phyloP scores from a whole-genome alignment of 129 eudicot genomes.

The Helianthus tuberosus region DNA sequence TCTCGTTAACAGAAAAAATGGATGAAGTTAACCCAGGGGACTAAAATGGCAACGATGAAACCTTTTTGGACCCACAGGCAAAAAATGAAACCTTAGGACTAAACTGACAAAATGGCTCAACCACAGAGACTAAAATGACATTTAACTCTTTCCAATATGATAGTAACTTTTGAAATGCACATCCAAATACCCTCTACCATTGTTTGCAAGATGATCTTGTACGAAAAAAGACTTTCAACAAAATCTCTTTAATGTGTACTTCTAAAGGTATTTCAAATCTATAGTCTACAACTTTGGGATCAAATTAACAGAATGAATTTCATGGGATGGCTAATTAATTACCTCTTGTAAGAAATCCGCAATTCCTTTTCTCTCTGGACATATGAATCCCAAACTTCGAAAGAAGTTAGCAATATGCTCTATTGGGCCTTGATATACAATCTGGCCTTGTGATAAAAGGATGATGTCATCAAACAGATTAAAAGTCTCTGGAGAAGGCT shows the following conservation, averaged over 20 bases:
- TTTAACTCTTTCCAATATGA: no score
- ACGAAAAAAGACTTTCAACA: no score
- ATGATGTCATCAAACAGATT: slow-evolving; percentile 86
- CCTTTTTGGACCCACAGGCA: no score
- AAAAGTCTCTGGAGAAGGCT: slow-evolving; percentile 96
- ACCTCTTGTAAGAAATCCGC: slow-evolving; percentile 99
- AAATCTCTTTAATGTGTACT: neutral
- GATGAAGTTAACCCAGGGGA: no score
- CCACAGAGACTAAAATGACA: no score
- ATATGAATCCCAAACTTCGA: slow-evolving; percentile 74
- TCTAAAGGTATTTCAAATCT: neutral
- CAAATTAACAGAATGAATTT: neutral
- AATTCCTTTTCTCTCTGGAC: slow-evolving; percentile 86
- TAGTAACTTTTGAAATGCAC: no score
- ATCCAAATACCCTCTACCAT: no score
- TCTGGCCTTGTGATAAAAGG: slow-evolving; percentile 82
- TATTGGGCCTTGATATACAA: slow-evolving; percentile 86
- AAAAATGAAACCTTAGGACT: no score
- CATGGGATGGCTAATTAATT: slow-evolving; percentile 3
- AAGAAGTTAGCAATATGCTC: slow-evolving; percentile 79
- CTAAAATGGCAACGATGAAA: no score
- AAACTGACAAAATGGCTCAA: no score
- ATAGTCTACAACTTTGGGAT: neutral
- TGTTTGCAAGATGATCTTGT: no score
- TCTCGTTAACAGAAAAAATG: no score